Conservation (phyloP, 139 green algal genomes). For the Haematococcus sp. region DNA sequence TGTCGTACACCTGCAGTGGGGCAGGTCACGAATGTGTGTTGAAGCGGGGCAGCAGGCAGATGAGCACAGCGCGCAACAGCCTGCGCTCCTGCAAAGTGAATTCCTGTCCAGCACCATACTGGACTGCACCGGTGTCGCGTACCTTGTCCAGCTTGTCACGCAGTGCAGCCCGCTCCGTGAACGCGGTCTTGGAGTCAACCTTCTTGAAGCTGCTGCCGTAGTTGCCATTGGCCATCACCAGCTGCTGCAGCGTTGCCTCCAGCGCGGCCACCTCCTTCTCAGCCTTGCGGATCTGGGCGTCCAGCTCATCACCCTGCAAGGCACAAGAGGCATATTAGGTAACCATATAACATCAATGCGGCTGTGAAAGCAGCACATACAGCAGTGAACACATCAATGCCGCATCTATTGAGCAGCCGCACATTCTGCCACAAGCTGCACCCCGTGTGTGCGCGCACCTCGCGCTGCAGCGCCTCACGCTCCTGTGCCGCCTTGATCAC, state of each 20-base stretch:
- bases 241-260: slow-evolving; percentile 61
- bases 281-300: slow-evolving; percentile 53
- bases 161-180: slow-evolving; percentile 41
- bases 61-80: not conserved
- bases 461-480: slow-evolving; percentile 73
- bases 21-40: too few species aligned
- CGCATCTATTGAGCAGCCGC: too few species aligned
- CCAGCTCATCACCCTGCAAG: slow-evolving; percentile 51
- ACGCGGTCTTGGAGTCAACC: slow-evolving; percentile 32
- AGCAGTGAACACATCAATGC: too few species aligned
- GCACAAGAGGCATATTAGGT: too few species aligned
- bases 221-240: slow-evolving; percentile 56
- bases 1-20: slow-evolving; percentile 65
- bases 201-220: slow-evolving; percentile 48
- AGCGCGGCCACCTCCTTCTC: slow-evolving; percentile 67
- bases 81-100: not conserved
- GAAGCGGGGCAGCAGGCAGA: too few species aligned
- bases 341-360: too few species aligned
- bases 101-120: too few species aligned
- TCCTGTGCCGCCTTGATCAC: slow-evolving; percentile 88
- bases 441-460: too few species aligned
- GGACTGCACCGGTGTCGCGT: too few species aligned
- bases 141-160: too few species aligned
- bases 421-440: too few species aligned
- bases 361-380: too few species aligned